phyloP scores from a whole-genome alignment of 2,329 filamentous ascomycete genomes.

The Monilinia laxa region DNA sequence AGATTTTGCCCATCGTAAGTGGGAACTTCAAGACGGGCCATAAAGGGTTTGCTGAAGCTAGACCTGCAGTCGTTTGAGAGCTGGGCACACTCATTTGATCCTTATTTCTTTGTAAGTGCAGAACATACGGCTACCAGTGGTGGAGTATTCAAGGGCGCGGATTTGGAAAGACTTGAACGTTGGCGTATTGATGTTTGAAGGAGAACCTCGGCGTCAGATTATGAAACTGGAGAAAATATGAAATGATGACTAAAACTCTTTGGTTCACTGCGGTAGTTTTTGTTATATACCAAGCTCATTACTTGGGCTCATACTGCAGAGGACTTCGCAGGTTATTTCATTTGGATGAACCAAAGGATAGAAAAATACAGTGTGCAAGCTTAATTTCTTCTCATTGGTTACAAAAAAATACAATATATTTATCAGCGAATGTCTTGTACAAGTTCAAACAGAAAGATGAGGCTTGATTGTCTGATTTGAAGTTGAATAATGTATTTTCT shows the following conservation, averaged over 20 bases:
- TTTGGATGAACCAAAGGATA: neutral
- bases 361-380: neutral
- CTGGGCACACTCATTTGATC: neutral
- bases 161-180: slow-evolving; percentile 1
- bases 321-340: neutral
- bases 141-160: neutral
- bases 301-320: neutral
- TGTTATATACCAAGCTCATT: neutral
- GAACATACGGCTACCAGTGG: neutral
- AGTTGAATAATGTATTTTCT: neutral
- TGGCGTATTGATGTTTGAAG: slow-evolving; percentile 2
- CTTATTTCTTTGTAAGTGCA: neutral
- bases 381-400: neutral
- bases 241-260: neutral
- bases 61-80: slow-evolving; percentile 1
- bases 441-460: neutral
- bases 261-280: neutral
- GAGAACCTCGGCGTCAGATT: neutral
- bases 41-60: neutral
- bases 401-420: neutral
- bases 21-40: slow-evolving; percentile 11
- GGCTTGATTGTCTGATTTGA: neutral
- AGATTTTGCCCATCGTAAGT: neutral
- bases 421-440: neutral
- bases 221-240: neutral